phyloP scores from a whole-genome alignment of 345 rosid genomes.

The Psidium friedrichsthalianum region DNA sequence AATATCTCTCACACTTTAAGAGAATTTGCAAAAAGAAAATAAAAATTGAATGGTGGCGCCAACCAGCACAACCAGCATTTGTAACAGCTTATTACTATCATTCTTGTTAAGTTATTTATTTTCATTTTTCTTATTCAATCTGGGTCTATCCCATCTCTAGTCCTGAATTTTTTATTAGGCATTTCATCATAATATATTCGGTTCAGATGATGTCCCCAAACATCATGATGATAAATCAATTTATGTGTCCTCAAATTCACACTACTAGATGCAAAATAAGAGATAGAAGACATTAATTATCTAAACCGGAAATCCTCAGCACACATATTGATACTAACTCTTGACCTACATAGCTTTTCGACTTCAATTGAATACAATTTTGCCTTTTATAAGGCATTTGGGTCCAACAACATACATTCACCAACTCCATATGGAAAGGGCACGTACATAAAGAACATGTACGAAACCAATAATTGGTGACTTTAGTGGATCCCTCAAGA shows the following conservation, averaged over 20 bases:
- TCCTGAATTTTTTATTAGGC: not conserved
- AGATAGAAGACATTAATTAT: not conserved
- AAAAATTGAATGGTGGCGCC: not conserved
- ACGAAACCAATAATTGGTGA: not conserved
- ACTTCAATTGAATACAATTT: not conserved
- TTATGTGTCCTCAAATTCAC: not conserved
- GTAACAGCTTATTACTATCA: not conserved
- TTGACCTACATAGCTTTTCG: not conserved
- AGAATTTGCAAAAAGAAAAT: not conserved
- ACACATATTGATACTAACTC: not conserved
- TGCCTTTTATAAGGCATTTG: not conserved
- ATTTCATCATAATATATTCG: not conserved
- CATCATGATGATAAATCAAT: not conserved
- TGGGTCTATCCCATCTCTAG: not conserved
- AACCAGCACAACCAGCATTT: not conserved
- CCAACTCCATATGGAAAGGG: not conserved
- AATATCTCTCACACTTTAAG: not conserved
- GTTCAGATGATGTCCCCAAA: not conserved
- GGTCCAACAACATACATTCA: not conserved
- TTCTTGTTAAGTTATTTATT: not conserved
- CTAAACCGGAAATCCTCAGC: not conserved
- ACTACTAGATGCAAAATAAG: not conserved
- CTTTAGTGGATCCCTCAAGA: not conserved
- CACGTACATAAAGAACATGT: not conserved
- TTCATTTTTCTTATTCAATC: not conserved